Evolutionary conservation across 2,329 filamentous ascomycete genomes (phyloP), one percentile per base, ranked within the genome.

Genomic region (Graphium sp.): DNA sequence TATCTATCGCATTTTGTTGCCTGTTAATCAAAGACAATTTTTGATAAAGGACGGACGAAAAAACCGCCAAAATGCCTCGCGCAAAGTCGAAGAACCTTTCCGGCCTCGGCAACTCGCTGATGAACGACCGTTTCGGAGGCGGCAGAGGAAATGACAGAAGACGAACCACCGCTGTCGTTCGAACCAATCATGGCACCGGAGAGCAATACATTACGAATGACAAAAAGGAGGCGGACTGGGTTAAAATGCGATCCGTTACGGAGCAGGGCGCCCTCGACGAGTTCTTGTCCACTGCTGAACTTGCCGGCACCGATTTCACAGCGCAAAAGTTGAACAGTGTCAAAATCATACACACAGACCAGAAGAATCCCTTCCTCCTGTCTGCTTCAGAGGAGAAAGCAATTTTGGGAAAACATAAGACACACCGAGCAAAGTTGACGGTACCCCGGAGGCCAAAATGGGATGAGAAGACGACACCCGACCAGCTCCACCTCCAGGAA

Each of bases 271-370:
- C 85, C 24, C 72, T 98, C 36, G 89, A 98, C 52, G 89, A 98
- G 53, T 98, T 98, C 52, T 61, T 98, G 38, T 81, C 79, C 32
- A 98, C 89, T 2, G 91, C 89, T 37, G 85, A 95, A 56, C 62
- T 98, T 41, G 89, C 89, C n/a, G 87, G 84, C 39, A 98, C 89
- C 39, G 89, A 98, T 50, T 98, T 98, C 53, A 95, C 87, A 1
- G 91, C 89, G 17, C 85, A 95, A 61, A 95, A 95, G 66, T 80
- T 92, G 71, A 95, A 87, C 57, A 95, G 91, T 47, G 80, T 95
- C 55, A 94, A 94, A 61, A 94, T 98, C 48, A 94, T 98, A 41
- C 89, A 98, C 50, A 77, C 76, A 39, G 84, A 94, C 50, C 85
- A 94, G 56, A 82, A 79, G 58, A 98, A 98, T 51, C 89, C 89